Percentiles rank a stretch among this genome's conserved stretches.
These are phyloP conservation scores for Lentinula sp. DNA, from an alignment of 768 basidiomycete species.

Conservation along the genomic window DNA sequence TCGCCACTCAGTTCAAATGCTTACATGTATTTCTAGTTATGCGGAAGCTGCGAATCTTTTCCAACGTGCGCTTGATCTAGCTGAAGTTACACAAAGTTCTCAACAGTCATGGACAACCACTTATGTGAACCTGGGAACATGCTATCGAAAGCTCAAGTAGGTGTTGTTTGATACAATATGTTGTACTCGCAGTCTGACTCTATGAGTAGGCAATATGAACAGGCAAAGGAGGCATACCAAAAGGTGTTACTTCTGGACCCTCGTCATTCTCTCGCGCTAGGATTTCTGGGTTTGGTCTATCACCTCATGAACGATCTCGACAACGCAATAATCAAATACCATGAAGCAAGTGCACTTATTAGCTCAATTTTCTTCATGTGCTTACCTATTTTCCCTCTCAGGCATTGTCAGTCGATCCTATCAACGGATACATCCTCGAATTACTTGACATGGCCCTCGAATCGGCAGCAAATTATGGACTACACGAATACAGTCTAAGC, in stretches of 20 bases:
- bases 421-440: constrained; percentile 76
- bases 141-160: constrained; percentile 74
- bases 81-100: constrained; percentile 79
- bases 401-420: constrained; percentile 78
- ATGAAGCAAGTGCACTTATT: constrained; percentile 56
- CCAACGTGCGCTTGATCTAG: constrained; percentile 69
- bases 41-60: constrained; percentile 67
- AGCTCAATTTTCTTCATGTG: constrained; percentile 1
- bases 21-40: constrained; percentile 42
- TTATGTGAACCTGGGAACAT: constrained; percentile 89
- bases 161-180: constrained; percentile 14
- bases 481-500: background rate
- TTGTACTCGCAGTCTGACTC: background rate
- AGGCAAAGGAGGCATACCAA: constrained; percentile 69
- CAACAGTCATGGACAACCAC: constrained; percentile 85
- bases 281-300: constrained; percentile 84
- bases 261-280: constrained; percentile 74
- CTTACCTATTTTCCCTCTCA: constrained; percentile 17
- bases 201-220: constrained; percentile 39
- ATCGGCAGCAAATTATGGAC: constrained; percentile 2
- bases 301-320: constrained; percentile 72
- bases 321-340: constrained; percentile 83
- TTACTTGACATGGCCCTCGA: constrained; percentile 79
- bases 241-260: constrained; percentile 84
- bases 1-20: background rate